These are phyloP conservation scores for Aspergillus texensis DNA, from an alignment of 2,329 filamentous ascomycete species.

Conservation along the genomic window DNA sequence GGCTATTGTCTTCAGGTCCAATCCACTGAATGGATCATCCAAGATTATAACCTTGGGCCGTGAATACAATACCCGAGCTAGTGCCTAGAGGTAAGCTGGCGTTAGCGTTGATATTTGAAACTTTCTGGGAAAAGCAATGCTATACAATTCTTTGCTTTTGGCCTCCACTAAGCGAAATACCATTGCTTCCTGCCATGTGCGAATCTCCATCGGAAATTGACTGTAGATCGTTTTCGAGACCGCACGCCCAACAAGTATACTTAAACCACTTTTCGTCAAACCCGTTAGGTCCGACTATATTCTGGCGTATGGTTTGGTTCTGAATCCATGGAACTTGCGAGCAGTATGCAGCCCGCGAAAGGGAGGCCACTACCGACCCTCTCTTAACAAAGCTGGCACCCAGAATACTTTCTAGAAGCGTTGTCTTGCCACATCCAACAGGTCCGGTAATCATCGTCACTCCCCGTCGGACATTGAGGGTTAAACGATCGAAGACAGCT, in stretches of 20 bases:
- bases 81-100: not conserved
- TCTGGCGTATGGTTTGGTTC: slow-evolving; percentile 25
- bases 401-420: not conserved
- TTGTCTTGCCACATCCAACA: not conserved
- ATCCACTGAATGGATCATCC: not conserved
- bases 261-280: not conserved
- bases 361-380: not conserved
- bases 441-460: not conserved
- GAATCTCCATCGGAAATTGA: slow-evolving; percentile 31
- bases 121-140: not conserved
- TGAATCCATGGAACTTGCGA: slow-evolving; percentile 25
- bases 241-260: not conserved
- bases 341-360: slow-evolving; percentile 23
- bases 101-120: not conserved
- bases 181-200: slow-evolving; percentile 46
- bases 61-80: not conserved
- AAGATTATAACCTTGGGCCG: not conserved
- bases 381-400: not conserved
- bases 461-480: not conserved
- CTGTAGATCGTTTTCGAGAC: not conserved
- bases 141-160: slow-evolving; percentile 47
- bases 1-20: not conserved
- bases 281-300: slow-evolving; percentile 26
- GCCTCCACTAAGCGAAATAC: slow-evolving; percentile 48
- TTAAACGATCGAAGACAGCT: not conserved